A percentile compares a stretch with the other conserved stretches of the same genome.
phyloP scores from a whole-genome alignment of 179 eudicot genomes.

The Silene noctiflora region DNA sequence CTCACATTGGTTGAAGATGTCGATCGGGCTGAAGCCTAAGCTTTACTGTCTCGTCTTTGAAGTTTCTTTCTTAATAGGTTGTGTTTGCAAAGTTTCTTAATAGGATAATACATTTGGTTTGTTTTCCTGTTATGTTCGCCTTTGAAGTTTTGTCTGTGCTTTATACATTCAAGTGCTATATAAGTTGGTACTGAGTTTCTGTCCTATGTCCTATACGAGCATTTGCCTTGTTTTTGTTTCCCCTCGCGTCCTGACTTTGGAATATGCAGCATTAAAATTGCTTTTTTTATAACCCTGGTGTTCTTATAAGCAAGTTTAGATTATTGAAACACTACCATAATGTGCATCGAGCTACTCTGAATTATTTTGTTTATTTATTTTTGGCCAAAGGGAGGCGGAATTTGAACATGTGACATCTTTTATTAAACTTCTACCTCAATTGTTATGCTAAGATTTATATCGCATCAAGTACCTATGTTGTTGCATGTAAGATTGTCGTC shows the following conservation, averaged over 20 bases:
- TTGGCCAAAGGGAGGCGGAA: no score
- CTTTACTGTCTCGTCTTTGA: not conserved
- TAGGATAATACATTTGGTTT: not conserved
- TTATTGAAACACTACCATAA: no score
- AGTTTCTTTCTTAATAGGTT: not conserved
- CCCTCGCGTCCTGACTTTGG: not conserved
- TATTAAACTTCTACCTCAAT: no score
- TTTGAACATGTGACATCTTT: no score
- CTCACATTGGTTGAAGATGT: conserved; percentile 33
- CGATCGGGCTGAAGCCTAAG: conserved; percentile 39
- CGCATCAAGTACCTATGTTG: no score
- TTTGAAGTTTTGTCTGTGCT: not conserved
- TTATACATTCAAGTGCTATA: not conserved
- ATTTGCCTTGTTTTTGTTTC: not conserved
- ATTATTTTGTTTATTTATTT: no score
- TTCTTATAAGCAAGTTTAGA: no score
- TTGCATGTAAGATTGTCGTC: no score
- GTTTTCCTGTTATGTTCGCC: not conserved
- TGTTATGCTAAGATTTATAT: no score
- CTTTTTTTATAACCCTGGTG: no score
- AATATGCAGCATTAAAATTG: no score
- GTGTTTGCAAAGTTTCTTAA: not conserved
- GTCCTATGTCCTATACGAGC: not conserved
- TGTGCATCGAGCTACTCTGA: no score
- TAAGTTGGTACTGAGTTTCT: not conserved